phyloP scores from a whole-genome alignment of 2,329 filamentous ascomycete species.

The Fusarium sp. region DNA sequence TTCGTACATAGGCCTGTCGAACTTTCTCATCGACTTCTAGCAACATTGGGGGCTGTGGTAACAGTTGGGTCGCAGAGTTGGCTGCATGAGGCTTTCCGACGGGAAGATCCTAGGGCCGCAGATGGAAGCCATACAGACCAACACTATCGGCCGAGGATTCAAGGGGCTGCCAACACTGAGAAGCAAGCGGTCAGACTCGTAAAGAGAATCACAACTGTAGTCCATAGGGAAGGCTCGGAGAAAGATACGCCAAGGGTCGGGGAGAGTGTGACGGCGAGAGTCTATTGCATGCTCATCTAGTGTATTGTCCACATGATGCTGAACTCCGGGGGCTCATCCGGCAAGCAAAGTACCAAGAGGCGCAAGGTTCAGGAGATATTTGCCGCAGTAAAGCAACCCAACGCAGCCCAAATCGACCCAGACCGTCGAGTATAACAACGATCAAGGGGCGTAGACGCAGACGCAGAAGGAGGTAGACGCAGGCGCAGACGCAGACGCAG shows the following conservation, averaged over 20 bases:
- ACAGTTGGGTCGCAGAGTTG: conserved; percentile 34
- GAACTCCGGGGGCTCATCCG: conserved; percentile 33
- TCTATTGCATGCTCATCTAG: conserved; percentile 38
- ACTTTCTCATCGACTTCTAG: conserved; percentile 6
- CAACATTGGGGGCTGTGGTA: conserved; percentile 16
- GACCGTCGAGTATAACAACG: not conserved
- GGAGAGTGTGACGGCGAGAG: conserved; percentile 27
- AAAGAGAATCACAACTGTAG: not conserved
- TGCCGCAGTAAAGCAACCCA: conserved; percentile 8
- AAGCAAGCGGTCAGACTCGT: conserved; percentile 21
- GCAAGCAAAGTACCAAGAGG: conserved; percentile 26
- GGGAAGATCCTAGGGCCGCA: conserved; percentile 41
- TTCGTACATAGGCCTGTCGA: conserved; percentile 11
- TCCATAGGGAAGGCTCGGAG: conserved; percentile 29
- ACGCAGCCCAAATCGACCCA: conserved; percentile 10
- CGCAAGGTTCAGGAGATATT: conserved; percentile 30
- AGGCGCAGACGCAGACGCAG: conserved; percentile 21
- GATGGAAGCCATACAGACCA: conserved; percentile 24
- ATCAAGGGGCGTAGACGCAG: conserved; percentile 25
- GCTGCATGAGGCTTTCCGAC: conserved; percentile 40
- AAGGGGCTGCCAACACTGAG: conserved; percentile 12
- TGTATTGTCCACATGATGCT: conserved; percentile 32
- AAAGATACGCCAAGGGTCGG: conserved; percentile 16
- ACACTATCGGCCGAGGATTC: conserved; percentile 16
- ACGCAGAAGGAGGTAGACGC: conserved; percentile 7